Base-by-base conservation (phyloP, 139 green algal species). In the Chlamydomonas applanata region DNA sequence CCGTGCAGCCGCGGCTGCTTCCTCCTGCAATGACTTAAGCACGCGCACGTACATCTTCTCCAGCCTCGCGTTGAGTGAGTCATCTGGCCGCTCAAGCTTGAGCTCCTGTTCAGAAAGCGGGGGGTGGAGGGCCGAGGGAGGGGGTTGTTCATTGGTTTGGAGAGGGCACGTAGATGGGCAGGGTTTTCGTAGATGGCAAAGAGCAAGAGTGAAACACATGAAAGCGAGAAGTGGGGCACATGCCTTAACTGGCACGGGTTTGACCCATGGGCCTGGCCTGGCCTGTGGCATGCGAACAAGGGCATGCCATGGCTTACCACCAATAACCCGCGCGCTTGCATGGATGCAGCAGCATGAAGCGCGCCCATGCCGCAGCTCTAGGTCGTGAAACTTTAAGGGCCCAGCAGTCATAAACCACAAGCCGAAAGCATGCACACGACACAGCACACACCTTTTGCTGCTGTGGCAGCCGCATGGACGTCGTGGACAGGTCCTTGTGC, bases 401-500 rank as follows among this genome's bases (percentile, higher is more conserved):
- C n/a, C n/a, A n/a, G n/a, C n/a, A n/a, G n/a, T n/a, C n/a, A n/a
- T n/a, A n/a, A n/a, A n/a, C n/a, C n/a, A n/a, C n/a, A n/a, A n/a
- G n/a, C n/a, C n/a, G n/a, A n/a, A n/a, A 66, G 30, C 17, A 22
- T 35, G 30, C 4, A 16, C 4, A 9, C 29, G 3, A 3, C n/a
- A 40, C n/a, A 66, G 13, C 14, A 11, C 32, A 13, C 49, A 73
- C 73, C 73, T 78, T 78, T 9, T 71, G 40, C 2, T 35, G 30
- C 30, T 80, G 67, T 27, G 79, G 79, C 17, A 78, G 69, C 2
- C 79, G 35, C 36, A 84, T 72, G 73, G 33, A 72, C 27, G 53
- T 72, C 25, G 67, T 65, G 52, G 70, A 79, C 34, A 84, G 73
- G 57, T 84, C 73, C 36, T 84, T 79, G 53, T 80, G 79, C 60